These are phyloP conservation scores for Leishmania tarentolae DNA, from an alignment of 208 protist genomes.

Conservation along the genomic window DNA sequence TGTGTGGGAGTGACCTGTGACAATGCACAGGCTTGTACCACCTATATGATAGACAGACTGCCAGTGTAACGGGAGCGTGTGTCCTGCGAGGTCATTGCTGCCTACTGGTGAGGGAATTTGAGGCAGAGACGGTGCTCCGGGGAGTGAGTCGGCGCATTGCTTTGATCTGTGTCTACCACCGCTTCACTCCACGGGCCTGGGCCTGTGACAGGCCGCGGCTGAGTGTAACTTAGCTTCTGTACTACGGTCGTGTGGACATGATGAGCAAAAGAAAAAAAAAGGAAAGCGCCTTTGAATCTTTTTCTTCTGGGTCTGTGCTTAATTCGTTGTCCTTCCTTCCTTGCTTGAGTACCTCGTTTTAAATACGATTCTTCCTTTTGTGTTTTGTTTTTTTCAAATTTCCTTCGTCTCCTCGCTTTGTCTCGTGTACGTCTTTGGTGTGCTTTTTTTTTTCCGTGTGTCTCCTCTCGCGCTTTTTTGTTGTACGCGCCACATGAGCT, in stretches of 20 bases:
- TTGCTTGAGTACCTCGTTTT: not conserved
- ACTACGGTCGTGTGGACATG: too few relatives aligned
- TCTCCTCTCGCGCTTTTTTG: too few relatives aligned
- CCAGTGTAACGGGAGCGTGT: not conserved
- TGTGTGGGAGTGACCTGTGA: not conserved
- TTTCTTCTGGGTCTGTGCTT: not conserved
- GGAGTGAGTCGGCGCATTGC: too few relatives aligned
- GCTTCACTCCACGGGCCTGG: too few relatives aligned
- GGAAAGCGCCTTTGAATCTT: too few relatives aligned
- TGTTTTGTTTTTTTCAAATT: not conserved
- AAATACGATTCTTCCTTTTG: not conserved
- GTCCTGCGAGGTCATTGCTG: not conserved
- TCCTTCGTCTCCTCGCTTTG: not conserved
- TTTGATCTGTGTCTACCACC: too few relatives aligned
- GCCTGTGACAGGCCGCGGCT: too few relatives aligned
- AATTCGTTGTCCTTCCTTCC: not conserved
- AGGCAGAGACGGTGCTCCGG: too few relatives aligned
- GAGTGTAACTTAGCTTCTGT: too few relatives aligned
- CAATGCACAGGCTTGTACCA: not conserved
- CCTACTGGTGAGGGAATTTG: not conserved
- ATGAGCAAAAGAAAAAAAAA: too few relatives aligned
- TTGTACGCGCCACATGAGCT: not conserved
- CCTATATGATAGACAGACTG: not conserved
- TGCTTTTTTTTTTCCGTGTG: not conserved
- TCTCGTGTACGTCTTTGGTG: not conserved